phyloP scores from a whole-genome alignment of 2,329 filamentous ascomycete species.

The Cladophialophora psammophila region DNA sequence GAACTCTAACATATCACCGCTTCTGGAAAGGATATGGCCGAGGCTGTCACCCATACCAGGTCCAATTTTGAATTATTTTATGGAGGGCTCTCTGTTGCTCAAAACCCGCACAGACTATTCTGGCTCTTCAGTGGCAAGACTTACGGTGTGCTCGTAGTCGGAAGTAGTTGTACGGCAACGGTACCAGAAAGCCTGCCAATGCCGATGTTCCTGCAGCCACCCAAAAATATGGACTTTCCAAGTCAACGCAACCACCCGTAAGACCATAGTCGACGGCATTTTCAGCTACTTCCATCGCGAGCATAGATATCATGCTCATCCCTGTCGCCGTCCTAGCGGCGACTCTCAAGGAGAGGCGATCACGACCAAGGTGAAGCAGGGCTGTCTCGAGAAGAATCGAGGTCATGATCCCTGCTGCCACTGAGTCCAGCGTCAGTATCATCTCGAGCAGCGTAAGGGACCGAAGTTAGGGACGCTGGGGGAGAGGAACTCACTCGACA shows the following conservation, averaged over 20 bases:
- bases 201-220: slow-evolving; percentile 49
- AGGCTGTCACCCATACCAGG: too few species aligned
- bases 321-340: slow-evolving; percentile 62
- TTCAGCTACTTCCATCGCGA: slow-evolving; percentile 64
- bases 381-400: slow-evolving; percentile 63
- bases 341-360: slow-evolving; percentile 55
- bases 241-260: slow-evolving; percentile 59
- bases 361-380: slow-evolving; percentile 58
- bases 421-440: slow-evolving; percentile 42
- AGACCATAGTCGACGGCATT: slow-evolving; percentile 64
- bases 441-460: neutral
- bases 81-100: too few species aligned
- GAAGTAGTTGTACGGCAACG: neutral
- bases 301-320: slow-evolving; percentile 67
- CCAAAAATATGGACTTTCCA: slow-evolving; percentile 62
- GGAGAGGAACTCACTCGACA: neutral
- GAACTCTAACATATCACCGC: too few species aligned
- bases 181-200: neutral
- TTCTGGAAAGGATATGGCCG: too few species aligned
- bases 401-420: slow-evolving; percentile 60
- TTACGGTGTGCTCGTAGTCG: neutral
- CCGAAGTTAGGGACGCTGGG: too few species aligned
- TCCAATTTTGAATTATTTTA: too few species aligned
- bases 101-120: too few species aligned
- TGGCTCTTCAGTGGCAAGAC: neutral